phyloP scores from a whole-genome alignment of 2,329 filamentous ascomycete species.

The Fusarium chuoi region DNA sequence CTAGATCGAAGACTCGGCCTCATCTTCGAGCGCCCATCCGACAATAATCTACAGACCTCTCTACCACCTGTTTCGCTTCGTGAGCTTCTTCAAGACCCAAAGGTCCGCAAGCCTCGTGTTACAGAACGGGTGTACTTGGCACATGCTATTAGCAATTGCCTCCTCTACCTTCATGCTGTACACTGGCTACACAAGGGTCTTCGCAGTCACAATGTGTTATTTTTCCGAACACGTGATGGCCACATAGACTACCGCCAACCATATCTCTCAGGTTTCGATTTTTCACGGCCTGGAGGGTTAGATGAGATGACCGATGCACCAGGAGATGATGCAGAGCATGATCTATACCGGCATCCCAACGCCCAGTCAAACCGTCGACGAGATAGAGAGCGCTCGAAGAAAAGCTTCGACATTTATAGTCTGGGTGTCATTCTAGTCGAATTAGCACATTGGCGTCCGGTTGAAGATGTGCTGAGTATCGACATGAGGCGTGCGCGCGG shows the following conservation, averaged over 20 bases:
- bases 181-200: constrained; percentile 70
- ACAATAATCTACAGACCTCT: constrained; percentile 49
- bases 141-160: constrained; percentile 60
- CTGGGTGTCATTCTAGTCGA: constrained; percentile 64
- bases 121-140: constrained; percentile 63
- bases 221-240: constrained; percentile 53
- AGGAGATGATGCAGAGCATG: constrained; percentile 55
- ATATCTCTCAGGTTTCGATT: constrained; percentile 65
- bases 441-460: constrained; percentile 62
- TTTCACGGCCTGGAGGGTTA: constrained; percentile 59
- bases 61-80: constrained; percentile 59
- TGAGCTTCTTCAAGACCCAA: constrained; percentile 54
- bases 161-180: constrained; percentile 65
- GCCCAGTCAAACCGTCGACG: constrained; percentile 51
- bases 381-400: constrained; percentile 53
- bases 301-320: constrained; percentile 63
- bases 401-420: constrained; percentile 63
- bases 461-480: constrained; percentile 57
- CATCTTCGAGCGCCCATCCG: constrained; percentile 61
- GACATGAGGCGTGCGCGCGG: constrained; percentile 48
- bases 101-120: constrained; percentile 57
- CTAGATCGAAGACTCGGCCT: constrained; percentile 60
- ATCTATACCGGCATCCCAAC: constrained; percentile 62
- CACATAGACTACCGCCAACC: constrained; percentile 53
- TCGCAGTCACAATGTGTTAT: constrained; percentile 63